phyloP scores from a whole-genome alignment of 2,329 filamentous ascomycete genomes.

The Aspergillus sp. region DNA sequence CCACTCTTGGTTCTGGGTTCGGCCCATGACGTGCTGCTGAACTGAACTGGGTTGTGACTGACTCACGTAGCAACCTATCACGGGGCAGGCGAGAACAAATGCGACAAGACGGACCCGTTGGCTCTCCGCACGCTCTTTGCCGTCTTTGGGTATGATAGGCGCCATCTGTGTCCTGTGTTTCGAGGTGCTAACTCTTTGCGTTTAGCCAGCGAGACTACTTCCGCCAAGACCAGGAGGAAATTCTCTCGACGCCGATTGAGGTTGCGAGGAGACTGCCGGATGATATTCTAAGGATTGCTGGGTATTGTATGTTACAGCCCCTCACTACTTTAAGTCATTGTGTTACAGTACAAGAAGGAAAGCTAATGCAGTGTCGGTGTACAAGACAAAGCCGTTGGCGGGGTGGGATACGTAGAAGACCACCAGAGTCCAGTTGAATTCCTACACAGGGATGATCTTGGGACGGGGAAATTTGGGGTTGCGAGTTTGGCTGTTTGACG shows the following conservation, averaged over 20 bases:
- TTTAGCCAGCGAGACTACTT: constrained; percentile 3
- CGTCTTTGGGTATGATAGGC: neutral
- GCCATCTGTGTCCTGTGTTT: neutral
- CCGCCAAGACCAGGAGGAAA: constrained; percentile 4
- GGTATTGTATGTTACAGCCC: neutral
- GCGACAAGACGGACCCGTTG: neutral
- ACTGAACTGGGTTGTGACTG: neutral
- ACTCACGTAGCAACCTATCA: neutral
- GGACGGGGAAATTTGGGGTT: neutral
- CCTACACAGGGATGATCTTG: neutral
- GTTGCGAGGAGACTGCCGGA: neutral
- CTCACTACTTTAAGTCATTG: neutral
- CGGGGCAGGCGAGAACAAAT: constrained; percentile 5
- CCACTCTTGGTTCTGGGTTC: too few relatives aligned
- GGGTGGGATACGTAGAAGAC: constrained; percentile 8
- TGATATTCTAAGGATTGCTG: constrained; percentile 4
- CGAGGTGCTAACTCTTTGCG: neutral
- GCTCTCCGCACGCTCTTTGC: constrained; percentile 4
- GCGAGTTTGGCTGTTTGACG: neutral
- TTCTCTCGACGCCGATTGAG: constrained; percentile 2
- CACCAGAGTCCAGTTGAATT: constrained; percentile 5
- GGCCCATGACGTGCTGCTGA: too few relatives aligned
- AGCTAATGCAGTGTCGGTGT: neutral
- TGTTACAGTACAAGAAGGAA: neutral
- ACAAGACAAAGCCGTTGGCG: constrained; percentile 4